Base-by-base conservation (phyloP, 164 flowering plant genomes). In the Vitis cinerea region DNA sequence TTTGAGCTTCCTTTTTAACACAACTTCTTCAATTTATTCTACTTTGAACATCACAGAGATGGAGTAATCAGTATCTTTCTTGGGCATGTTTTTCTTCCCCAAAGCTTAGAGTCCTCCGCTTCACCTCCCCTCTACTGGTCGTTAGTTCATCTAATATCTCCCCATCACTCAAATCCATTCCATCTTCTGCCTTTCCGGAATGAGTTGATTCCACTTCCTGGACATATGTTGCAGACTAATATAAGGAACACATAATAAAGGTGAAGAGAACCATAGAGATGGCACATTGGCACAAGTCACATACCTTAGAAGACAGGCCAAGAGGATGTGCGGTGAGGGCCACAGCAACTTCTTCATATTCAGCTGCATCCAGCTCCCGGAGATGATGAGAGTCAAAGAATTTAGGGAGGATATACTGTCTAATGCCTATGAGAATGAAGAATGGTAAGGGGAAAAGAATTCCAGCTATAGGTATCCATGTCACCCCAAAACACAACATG, bases 401-500 rank as follows among this genome's bases (percentile, higher is more conserved):
- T 67, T 78, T 84, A 10, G 85, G 85, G 8, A 84, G 83, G 12
- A 82, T 8, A 51, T 78, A 70, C 58, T 84, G 80, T 64, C 87
- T 75, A 29, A 84, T 72, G 71, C 63, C 44, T 50, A 84, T 74
- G 53, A 84, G 83, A 54, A 84, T 48, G 63, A 84, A 82, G 75
- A 84, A 82, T 5, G 82, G 83, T 76, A 84, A 65, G 0, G 87
- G 87, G 63, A 84, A 84, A 51, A 84, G 62, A 8, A 84, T 82
- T 52, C 87, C 87, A 15, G 83, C 85, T 14, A 84, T 65, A 2
- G 87, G 87, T 53, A 84, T 84, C 87, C 85, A 84, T 51, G 87
- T 84, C 52, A 84, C 69, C 2, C 87, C 87, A 66, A 66, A 84
- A 69, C 87, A 84, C 8, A 80, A 8, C 50, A 84, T 65, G 10